Evolutionary conservation across 2,329 filamentous ascomycete species (phyloP), one percentile per base, ranked within the genome.

Genomic region (Trichoderma asperellum): DNA sequence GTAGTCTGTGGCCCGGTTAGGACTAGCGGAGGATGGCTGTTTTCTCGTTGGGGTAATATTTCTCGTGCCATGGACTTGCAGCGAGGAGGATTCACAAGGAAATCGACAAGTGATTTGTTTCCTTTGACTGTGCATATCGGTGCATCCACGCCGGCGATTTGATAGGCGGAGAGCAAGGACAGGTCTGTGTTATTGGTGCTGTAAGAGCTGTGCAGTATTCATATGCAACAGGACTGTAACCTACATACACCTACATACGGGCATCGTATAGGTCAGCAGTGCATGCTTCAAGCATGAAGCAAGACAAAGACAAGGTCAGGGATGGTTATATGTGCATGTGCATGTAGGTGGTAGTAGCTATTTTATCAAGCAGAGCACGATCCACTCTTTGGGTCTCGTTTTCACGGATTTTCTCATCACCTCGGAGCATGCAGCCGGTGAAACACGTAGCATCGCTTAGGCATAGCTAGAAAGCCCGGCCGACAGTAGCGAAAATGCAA

Each of bases 381-480:
- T 6, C 47, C 47, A 49, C 47, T 49, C 47, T 1, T 49, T n/a
- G n/a, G 10, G 47, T 49, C 40, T 34, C 37, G 24, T 34, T 34
- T 10, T n/a, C 24, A 40, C 18, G 16, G 40, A 10, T 47, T 56
- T 57, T 10, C 34, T 27, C 14, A n/a, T 58, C 21, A 10, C 37
- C 43, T 58, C 53, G 12, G 27, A 58, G 53, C 16, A 49, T 58
- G 63, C 53, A 57, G 62, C 62, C 52, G 52, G 62, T 49, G 53
- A 49, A 35, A 66, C 63, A 66, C 63, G 63, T 66, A 58, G 63
- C 63, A 66, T 66, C 63, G 53, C 35, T 43, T 66, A 58, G 52
- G 61, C 29, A 43, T 56, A n/a, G n/a, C 11, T 40, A 21, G 27
- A 18, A 24, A 12, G 18, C 16, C 35, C 61, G 27, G 29, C 27